Evolutionary conservation across 2,329 filamentous ascomycete genomes (phyloP).

Genomic region (Aspergillus terreus): DNA sequence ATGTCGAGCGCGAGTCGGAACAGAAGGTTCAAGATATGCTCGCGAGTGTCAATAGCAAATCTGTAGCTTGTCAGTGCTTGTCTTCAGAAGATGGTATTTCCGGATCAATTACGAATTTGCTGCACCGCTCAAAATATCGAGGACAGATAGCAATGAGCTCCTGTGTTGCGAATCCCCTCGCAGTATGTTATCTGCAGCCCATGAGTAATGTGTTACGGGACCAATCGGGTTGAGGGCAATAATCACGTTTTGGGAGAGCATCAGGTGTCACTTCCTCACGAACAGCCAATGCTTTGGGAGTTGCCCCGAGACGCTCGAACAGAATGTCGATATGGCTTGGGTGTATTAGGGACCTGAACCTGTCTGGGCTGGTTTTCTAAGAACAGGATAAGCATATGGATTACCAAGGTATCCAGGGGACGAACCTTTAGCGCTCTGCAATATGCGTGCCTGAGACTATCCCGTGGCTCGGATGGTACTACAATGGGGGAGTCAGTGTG

Average conservation of each 20-base stretch:
- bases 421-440: conserved; percentile 49
- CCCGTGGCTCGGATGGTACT: conserved; percentile 54
- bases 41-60: conserved; percentile 29
- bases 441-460: conserved; percentile 59
- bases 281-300: conserved; percentile 41
- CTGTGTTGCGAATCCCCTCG: conserved; percentile 13
- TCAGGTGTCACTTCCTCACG: conserved; percentile 26
- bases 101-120: conserved; percentile 26
- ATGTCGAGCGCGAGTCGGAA: conserved; percentile 37
- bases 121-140: conserved; percentile 30
- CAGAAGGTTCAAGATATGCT: conserved; percentile 29
- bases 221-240: neutral
- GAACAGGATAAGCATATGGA: conserved; percentile 8
- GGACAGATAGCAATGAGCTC: conserved; percentile 28
- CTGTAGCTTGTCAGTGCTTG: conserved; percentile 21
- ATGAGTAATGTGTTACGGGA: neutral
- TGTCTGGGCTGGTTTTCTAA: conserved; percentile 25
- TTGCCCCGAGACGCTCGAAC: conserved; percentile 58
- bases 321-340: conserved; percentile 45
- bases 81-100: neutral
- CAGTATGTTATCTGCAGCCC: conserved; percentile 10
- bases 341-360: conserved; percentile 36
- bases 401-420: neutral
- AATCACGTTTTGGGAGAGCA: conserved; percentile 19
- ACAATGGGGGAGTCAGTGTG: conserved; percentile 4